Percentiles rank a stretch among this genome's conserved stretches.
phyloP scores from a whole-genome alignment of 495 filamentous ascomycete species.

The Hyaloscypha finlandica region DNA sequence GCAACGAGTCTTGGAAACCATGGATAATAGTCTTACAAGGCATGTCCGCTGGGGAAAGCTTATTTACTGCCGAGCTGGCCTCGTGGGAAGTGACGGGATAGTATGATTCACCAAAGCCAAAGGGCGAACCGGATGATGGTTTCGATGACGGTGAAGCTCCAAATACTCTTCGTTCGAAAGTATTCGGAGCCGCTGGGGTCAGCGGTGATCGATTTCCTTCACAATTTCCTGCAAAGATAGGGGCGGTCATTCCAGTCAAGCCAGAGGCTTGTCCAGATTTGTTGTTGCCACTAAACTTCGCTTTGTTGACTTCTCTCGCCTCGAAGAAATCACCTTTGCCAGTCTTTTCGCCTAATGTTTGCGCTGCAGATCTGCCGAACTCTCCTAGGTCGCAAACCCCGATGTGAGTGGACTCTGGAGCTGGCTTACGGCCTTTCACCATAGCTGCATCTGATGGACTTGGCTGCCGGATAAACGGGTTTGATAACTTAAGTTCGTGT shows the following conservation, averaged over 20 bases:
- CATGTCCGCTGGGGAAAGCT: neutral
- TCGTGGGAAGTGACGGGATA: neutral
- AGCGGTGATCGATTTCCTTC: neutral
- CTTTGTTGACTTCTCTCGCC: constrained; percentile 31
- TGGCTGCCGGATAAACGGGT: constrained; percentile 30
- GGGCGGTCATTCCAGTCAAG: neutral
- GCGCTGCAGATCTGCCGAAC: constrained; percentile 5
- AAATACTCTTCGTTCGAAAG: neutral
- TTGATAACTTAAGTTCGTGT: constrained; percentile 2
- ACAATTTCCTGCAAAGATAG: neutral
- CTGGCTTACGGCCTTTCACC: constrained; percentile 33
- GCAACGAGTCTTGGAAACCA: neutral
- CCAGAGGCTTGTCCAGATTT: constrained; percentile 4
- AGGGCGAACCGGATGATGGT: neutral
- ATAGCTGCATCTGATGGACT: constrained; percentile 49
- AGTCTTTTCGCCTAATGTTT: constrained; percentile 28
- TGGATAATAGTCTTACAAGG: neutral
- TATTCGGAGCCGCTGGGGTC: neutral
- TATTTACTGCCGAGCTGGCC: neutral
- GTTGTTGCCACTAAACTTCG: constrained; percentile 8
- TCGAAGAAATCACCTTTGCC: constrained; percentile 32
- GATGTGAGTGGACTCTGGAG: neutral
- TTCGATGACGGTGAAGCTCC: neutral
- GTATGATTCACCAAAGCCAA: neutral
- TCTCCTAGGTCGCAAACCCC: neutral